A percentile compares a stretch with the other conserved stretches of the same genome.
Conservation (phyloP, 768 basidiomycete species). For the Agaricus blazei region DNA sequence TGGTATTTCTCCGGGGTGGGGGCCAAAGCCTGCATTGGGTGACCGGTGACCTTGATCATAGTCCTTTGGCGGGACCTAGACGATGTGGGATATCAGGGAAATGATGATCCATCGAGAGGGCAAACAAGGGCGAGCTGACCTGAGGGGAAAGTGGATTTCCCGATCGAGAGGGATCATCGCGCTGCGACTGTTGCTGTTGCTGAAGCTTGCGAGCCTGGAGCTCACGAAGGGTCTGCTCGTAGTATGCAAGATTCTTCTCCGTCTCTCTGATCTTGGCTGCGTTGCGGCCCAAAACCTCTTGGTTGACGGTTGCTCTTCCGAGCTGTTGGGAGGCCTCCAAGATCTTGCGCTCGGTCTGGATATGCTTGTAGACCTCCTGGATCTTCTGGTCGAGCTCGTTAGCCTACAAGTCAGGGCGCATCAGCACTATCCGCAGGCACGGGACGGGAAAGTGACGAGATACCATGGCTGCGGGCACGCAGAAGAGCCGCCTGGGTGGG, state of each 20-base stretch:
- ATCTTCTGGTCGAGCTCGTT: conserved; percentile 90
- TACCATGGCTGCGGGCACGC: conserved; percentile 22
- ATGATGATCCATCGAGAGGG: neutral
- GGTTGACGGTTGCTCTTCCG: conserved; percentile 78
- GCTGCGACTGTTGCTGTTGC: conserved; percentile 46
- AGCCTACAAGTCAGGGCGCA: conserved; percentile 29
- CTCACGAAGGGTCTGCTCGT: conserved; percentile 80
- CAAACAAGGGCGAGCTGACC: conserved; percentile 22
- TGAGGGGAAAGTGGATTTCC: conserved; percentile 39
- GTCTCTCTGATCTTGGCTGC: conserved; percentile 87
- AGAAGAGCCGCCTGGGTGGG: conserved; percentile 16
- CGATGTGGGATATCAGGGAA: conserved; percentile 10
- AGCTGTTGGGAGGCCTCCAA: conserved; percentile 79
- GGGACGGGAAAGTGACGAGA: neutral
- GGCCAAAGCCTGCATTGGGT: conserved; percentile 31
- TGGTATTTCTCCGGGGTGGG: conserved; percentile 26
- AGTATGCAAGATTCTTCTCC: conserved; percentile 79
- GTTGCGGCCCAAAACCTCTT: conserved; percentile 76
- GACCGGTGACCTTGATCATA: conserved; percentile 37
- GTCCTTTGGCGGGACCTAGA: conserved; percentile 51
- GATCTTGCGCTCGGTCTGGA: conserved; percentile 90
- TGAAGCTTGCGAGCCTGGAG: conserved; percentile 65
- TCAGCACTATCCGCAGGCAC: conserved; percentile 15
- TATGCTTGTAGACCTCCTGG: conserved; percentile 83
- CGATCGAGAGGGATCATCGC: conserved; percentile 51